These are phyloP conservation scores for Mortierella sp. DNA, from an alignment of 371 early-diverging fungal species.

Conservation along the genomic window DNA sequence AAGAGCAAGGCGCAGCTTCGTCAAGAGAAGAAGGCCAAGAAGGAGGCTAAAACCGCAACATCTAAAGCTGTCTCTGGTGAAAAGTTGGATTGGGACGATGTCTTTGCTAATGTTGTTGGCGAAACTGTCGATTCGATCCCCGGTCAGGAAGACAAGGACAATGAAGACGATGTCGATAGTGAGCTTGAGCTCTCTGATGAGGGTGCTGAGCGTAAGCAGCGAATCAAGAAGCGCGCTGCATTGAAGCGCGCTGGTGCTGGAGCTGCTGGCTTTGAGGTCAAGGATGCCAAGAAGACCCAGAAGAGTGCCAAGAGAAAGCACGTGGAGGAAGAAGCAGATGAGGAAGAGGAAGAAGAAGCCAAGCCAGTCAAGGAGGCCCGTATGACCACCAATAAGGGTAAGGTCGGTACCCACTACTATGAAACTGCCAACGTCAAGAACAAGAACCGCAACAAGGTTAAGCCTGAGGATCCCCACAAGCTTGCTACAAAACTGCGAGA, in stretches of 20 bases:
- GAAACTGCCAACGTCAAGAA: slow-evolving; percentile 94
- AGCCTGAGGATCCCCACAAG: slow-evolving; percentile 72
- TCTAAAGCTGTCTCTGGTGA: slow-evolving; percentile 59
- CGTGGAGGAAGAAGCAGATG: slow-evolving; percentile 58
- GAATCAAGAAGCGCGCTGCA: slow-evolving; percentile 51
- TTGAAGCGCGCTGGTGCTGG: slow-evolving; percentile 27
- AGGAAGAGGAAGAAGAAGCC: slow-evolving; percentile 56
- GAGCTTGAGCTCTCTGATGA: slow-evolving; percentile 70
- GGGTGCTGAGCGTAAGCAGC: slow-evolving; percentile 56
- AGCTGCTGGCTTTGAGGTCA: slow-evolving; percentile 39
- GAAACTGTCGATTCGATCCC: slow-evolving; percentile 72
- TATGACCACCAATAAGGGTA: slow-evolving; percentile 87
- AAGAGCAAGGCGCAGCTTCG: slow-evolving; percentile 58
- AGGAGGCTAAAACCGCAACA: slow-evolving; percentile 52
- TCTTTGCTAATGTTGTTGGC: slow-evolving; percentile 85
- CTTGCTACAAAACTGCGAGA: slow-evolving; percentile 55
- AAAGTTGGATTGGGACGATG: slow-evolving; percentile 90
- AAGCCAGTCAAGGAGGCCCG: slow-evolving; percentile 71
- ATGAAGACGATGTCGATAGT: slow-evolving; percentile 68
- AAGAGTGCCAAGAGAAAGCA: slow-evolving; percentile 58
- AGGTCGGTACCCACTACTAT: slow-evolving; percentile 90
- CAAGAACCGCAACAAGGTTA: slow-evolving; percentile 83
- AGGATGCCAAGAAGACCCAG: slow-evolving; percentile 48
- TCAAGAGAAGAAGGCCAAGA: slow-evolving; percentile 51
- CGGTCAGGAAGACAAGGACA: slow-evolving; percentile 59